phyloP scores from a whole-genome alignment of 306 rosid species.

The Citrullus colocynthis region DNA sequence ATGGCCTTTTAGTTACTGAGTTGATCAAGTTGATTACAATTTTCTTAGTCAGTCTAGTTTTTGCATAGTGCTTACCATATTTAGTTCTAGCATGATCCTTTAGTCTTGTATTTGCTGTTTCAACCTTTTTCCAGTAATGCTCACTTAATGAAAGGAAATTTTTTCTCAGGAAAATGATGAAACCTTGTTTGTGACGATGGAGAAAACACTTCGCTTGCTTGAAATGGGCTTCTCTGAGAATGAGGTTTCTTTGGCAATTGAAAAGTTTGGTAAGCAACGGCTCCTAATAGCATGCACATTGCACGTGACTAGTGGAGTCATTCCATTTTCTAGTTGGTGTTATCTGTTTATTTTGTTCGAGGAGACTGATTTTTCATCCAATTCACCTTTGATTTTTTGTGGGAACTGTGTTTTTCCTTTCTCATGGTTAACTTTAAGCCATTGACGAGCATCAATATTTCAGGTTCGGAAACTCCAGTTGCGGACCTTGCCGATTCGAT shows the following conservation, averaged over 20 bases:
- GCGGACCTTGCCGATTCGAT: slow-evolving; percentile 61
- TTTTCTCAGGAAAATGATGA: slow-evolving; percentile 43
- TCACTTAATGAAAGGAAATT: background rate
- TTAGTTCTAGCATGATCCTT: background rate
- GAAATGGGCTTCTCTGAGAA: slow-evolving; percentile 93
- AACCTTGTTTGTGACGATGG: slow-evolving; percentile 77
- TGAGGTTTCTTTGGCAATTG: slow-evolving; percentile 78
- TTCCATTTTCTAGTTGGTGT: background rate
- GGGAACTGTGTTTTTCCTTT: slow-evolving; percentile 6
- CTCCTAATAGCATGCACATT: background rate
- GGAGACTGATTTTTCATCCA: background rate
- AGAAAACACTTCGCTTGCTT: slow-evolving; percentile 67
- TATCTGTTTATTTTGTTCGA: background rate
- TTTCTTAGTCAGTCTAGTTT: background rate
- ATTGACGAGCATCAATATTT: slow-evolving; percentile 16
- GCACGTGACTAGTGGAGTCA: background rate
- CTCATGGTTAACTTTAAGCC: slow-evolving; percentile 7
- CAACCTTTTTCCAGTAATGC: no score
- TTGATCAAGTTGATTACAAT: background rate
- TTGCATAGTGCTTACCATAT: background rate
- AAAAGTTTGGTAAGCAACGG: slow-evolving; percentile 57
- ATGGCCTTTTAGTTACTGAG: background rate
- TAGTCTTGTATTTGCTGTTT: background rate
- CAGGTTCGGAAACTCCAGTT: slow-evolving; percentile 63
- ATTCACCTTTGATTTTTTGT: background rate